Percentiles rank a stretch among this genome's conserved stretches.
Conservation (phyloP, 768 basidiomycete genomes). For the Termitomyces sp. region DNA sequence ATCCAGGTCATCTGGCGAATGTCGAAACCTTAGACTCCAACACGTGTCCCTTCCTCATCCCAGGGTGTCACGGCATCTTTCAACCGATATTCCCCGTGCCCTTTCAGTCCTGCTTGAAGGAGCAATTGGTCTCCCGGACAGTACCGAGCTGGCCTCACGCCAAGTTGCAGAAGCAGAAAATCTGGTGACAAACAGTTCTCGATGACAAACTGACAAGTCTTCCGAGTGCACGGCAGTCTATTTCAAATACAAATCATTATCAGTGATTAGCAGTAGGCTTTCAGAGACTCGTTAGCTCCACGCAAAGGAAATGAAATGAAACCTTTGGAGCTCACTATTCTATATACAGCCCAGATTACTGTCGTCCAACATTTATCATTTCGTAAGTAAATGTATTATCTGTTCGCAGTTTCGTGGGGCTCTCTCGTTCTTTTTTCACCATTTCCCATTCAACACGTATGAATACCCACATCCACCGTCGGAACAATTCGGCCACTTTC, state of each 20-base stretch:
- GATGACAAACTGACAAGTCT: neutral
- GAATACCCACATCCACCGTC: conserved; percentile 99
- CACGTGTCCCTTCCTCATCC: conserved; percentile 13
- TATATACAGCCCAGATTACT: conserved; percentile 3
- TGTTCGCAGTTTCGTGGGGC: conserved; percentile 16
- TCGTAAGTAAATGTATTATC: conserved; percentile 32
- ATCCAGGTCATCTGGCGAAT: conserved; percentile 5
- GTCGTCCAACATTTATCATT: conserved; percentile 27
- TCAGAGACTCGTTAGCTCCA: neutral
- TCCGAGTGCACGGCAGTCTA: neutral
- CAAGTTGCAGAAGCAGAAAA: neutral
- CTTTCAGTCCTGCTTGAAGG: neutral
- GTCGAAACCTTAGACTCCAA: conserved; percentile 1
- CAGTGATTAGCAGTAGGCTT: neutral
- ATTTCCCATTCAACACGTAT: conserved; percentile 96
- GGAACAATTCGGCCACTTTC: conserved; percentile 81
- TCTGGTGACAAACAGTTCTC: neutral
- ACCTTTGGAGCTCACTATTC: conserved; percentile 4
- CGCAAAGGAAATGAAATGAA: neutral
- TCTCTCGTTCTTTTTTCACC: conserved; percentile 47
- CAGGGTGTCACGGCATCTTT: neutral
- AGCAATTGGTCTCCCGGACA: conserved; percentile 1
- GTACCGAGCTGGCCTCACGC: neutral
- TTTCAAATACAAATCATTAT: conserved; percentile 2
- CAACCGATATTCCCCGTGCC: conserved; percentile 8